phyloP scores from a whole-genome alignment of 257 asterid genomes.

The Datura wrightii region DNA sequence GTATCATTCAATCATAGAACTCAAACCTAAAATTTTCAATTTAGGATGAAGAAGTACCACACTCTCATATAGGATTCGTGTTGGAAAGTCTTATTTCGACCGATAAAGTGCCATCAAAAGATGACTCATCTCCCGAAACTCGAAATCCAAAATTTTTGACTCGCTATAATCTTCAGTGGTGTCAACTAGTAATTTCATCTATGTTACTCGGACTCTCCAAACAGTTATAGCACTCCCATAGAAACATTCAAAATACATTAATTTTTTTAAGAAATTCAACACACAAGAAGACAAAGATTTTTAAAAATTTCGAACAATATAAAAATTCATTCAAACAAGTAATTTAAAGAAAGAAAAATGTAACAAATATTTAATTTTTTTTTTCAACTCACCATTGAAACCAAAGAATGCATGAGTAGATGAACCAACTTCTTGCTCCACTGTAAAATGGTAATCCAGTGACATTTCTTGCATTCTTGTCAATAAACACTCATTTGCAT shows the following conservation, averaged over 20 bases:
- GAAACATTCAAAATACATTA: too few species aligned
- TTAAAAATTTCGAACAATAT: background rate
- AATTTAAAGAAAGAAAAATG: too few species aligned
- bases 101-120: background rate
- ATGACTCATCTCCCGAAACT: too few species aligned
- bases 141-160: background rate
- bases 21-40: background rate
- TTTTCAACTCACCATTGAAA: conserved; percentile 66
- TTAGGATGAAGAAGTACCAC: background rate
- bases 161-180: background rate
- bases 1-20: background rate
- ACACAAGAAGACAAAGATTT: background rate
- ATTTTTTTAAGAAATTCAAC: too few species aligned
- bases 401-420: conserved; percentile 99
- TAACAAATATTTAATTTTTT: background rate
- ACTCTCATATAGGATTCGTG: background rate
- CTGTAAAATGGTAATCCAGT: conserved; percentile 85
- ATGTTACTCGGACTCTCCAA: background rate
- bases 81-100: background rate
- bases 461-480: conserved; percentile 99
- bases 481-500: conserved; percentile 81
- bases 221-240: background rate
- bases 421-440: conserved; percentile 98
- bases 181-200: background rate
- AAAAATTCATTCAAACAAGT: background rate